Evolutionary conservation across 495 filamentous ascomycete genomes (phyloP).

Genomic region (Durotheca rogersii): DNA sequence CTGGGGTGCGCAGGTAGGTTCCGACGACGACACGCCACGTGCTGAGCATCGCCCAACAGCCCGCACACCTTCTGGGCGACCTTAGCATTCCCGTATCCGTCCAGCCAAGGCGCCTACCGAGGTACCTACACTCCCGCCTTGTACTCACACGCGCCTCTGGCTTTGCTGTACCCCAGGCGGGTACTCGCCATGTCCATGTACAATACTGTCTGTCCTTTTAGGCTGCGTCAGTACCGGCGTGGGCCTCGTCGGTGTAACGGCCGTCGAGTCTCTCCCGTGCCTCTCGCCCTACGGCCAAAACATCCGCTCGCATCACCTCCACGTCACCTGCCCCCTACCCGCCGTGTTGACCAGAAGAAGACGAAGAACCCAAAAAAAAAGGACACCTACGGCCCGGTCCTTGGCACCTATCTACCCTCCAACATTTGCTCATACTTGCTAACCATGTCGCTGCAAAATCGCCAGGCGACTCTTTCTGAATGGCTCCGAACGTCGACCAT

Average conservation of each 20-base stretch:
- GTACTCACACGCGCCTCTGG: too few species aligned
- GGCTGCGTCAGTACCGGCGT: too few species aligned
- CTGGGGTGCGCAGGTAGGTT: neutral
- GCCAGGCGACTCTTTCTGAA: slow-evolving; percentile 22
- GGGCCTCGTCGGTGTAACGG: slow-evolving; percentile 15
- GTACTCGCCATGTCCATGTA: too few species aligned
- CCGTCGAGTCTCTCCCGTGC: slow-evolving; percentile 18
- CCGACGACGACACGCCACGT: neutral
- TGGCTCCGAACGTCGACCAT: slow-evolving; percentile 24
- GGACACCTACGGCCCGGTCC: slow-evolving; percentile 14
- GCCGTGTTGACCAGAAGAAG: slow-evolving; percentile 4
- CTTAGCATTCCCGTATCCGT: too few species aligned
- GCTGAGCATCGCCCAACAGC: neutral
- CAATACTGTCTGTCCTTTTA: too few species aligned
- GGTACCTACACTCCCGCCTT: too few species aligned
- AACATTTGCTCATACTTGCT: slow-evolving; percentile 2
- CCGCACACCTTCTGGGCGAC: neutral
- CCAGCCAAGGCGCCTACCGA: too few species aligned
- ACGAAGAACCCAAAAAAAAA: neutral
- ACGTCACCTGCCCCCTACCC: slow-evolving; percentile 30
- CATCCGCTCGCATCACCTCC: slow-evolving; percentile 28
- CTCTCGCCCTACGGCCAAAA: slow-evolving; percentile 18
- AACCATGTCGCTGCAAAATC: slow-evolving; percentile 23
- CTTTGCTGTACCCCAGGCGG: too few species aligned
- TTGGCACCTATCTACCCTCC: neutral